Evolutionary conservation across 2,329 filamentous ascomycete genomes (phyloP), one percentile per base, ranked within the genome.

Genomic region (Penicillium occitanis): DNA sequence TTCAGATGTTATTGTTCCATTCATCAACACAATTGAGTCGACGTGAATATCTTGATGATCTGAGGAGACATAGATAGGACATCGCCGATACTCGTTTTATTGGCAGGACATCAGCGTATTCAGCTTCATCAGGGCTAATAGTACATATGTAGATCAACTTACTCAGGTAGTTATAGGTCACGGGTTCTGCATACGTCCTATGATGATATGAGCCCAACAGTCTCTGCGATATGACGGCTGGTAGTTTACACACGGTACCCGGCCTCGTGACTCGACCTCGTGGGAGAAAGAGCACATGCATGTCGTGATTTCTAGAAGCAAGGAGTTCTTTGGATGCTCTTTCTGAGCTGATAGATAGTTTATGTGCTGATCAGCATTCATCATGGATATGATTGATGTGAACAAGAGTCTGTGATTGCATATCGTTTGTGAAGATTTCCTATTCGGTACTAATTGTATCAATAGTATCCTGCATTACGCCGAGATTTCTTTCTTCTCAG

Each of bases 221-320:
- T 50, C 50, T 53, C 25, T 30, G 14, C 28, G 25, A 51, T 51
- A 51, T 28, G 28, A 57, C 17, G 13, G n/a, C 28, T 22, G 55
- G 55, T 37, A 58, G 25, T 42, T 59, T 44, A 46, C 57, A 46
- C 37, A 46, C 25, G 37, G 25, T 60, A 60, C 37, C 57, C 40
- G 37, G 2, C 57, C 57, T 60, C 37, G 57, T 60, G 57, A 60
- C 57, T 46, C 22, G 35, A n/a, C 57, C 57, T 42, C 40, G 57
- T 60, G 57, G 57, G 13, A 25, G 35, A n/a, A 42, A 59, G 35
- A 46, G 37, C 28, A 60, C 37, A 60, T 46, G 57, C 53, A 57
- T 37, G 53, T 37, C 19, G 11, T 22, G 57, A 33, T 60, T 60
- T 60, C 57, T 46, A 44, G 57, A 60, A 60, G 37, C 55, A 44